Conservation (phyloP, 2,329 filamentous ascomycete species). For the Plenodomus biglobosus region DNA sequence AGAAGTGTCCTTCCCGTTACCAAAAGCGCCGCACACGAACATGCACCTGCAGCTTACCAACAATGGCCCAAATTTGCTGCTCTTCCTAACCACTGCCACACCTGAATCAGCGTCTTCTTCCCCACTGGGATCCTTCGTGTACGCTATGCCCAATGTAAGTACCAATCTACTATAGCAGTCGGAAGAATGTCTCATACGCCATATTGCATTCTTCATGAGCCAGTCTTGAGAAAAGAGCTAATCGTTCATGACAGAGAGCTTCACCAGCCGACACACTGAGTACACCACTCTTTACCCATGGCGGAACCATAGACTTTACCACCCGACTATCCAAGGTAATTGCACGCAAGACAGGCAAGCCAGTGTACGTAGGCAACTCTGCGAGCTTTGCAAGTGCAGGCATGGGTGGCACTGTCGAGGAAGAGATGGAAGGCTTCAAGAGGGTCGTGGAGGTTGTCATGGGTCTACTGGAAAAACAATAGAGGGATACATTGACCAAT, state of each 20-base stretch:
- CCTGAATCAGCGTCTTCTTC: constrained; percentile 44
- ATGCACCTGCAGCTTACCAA: constrained; percentile 62
- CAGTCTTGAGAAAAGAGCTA: constrained; percentile 10
- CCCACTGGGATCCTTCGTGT: constrained; percentile 83
- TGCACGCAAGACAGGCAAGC: constrained; percentile 69
- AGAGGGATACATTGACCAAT: background rate
- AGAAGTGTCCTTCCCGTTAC: constrained; percentile 60
- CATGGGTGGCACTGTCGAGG: constrained; percentile 79
- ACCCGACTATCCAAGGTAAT: constrained; percentile 81
- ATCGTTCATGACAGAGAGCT: constrained; percentile 33
- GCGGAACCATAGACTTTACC: constrained; percentile 81
- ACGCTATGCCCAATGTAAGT: constrained; percentile 84
- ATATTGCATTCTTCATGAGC: too few relatives aligned
- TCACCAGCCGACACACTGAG: constrained; percentile 64
- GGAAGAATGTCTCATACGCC: too few relatives aligned
- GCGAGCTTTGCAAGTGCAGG: constrained; percentile 73
- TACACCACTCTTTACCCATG: constrained; percentile 75
- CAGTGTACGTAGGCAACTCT: constrained; percentile 89
- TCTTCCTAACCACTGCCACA: constrained; percentile 58
- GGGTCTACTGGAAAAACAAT: constrained; percentile 49
- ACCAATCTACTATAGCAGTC: background rate
- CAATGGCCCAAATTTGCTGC: constrained; percentile 54
- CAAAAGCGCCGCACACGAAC: constrained; percentile 58
- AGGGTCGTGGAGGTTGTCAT: constrained; percentile 71
- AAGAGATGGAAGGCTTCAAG: constrained; percentile 89